Evolutionary conservation across 23 red algal genomes (phyloP).

Genomic region (Gracilaria gracilis): DNA sequence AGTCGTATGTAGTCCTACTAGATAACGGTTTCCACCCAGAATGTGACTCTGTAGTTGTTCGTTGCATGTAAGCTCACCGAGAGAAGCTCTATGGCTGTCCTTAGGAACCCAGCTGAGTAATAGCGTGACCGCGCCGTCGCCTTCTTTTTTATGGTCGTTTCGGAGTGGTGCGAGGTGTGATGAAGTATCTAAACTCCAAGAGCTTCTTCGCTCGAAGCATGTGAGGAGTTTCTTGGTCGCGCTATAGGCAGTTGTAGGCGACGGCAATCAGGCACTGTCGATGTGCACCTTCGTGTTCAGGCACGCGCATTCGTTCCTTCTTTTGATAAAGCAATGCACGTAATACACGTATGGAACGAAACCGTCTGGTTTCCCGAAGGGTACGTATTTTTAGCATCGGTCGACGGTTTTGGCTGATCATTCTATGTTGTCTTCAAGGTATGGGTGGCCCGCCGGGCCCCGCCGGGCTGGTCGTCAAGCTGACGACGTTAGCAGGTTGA

Average conservation of each 20-base stretch:
- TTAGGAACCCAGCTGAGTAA: neutral
- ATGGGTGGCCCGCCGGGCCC: too few relatives aligned
- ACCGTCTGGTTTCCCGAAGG: neutral
- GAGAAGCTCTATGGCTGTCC: neutral
- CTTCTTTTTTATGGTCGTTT: neutral
- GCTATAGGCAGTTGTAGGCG: too few relatives aligned
- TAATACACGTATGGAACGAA: neutral
- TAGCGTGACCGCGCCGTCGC: neutral
- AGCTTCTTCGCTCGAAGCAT: neutral
- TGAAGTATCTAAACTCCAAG: neutral
- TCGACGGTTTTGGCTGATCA: neutral
- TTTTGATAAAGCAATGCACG: neutral
- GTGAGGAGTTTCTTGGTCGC: neutral
- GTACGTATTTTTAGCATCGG: neutral
- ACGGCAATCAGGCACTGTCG: neutral
- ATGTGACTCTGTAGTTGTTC: neutral
- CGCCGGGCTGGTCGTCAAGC: neutral
- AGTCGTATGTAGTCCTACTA: neutral
- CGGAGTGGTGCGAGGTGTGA: neutral
- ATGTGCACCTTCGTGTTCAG: conserved; percentile 1
- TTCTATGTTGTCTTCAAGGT: neutral
- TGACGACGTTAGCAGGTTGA: neutral
- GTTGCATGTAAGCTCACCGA: neutral
- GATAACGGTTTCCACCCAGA: neutral
- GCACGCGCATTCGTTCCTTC: neutral